These are phyloP conservation scores for Leccinum holopus DNA, from an alignment of 1,284 basidiomycete species.

Conservation along the genomic window DNA sequence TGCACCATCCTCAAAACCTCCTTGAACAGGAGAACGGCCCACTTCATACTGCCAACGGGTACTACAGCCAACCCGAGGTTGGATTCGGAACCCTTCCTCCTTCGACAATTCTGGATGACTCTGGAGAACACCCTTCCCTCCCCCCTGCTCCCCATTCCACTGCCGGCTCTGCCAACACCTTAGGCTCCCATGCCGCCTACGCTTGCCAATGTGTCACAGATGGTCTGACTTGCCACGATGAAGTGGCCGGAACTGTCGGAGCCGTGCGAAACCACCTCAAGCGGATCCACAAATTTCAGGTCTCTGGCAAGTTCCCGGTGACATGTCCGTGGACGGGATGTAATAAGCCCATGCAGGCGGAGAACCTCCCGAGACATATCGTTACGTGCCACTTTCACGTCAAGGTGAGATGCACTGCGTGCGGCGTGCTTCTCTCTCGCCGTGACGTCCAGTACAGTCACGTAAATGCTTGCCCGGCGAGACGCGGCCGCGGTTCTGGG, in stretches of 20 bases:
- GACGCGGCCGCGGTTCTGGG: not conserved
- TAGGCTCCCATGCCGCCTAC: not conserved
- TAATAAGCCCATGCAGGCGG: constrained; percentile 7
- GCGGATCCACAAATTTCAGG: constrained; percentile 6
- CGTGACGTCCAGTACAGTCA: constrained; percentile 20
- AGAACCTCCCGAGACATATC: constrained; percentile 25
- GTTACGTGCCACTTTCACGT: constrained; percentile 14
- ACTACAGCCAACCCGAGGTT: not conserved
- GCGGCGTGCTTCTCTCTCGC: constrained; percentile 20
- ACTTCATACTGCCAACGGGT: not conserved
- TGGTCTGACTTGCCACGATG: constrained; percentile 6
- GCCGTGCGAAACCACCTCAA: constrained; percentile 22
- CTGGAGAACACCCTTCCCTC: not conserved
- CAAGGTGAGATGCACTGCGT: constrained; percentile 8
- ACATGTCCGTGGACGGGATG: constrained; percentile 17
- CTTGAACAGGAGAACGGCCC: not conserved
- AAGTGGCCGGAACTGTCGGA: not conserved
- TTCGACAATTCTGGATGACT: not conserved
- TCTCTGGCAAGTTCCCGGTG: constrained; percentile 6
- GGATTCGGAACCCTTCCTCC: not conserved
- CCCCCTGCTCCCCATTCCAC: not conserved
- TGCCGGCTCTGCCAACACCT: not conserved
- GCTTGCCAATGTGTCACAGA: constrained; percentile 7
- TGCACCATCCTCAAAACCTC: not conserved
- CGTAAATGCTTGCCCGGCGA: constrained; percentile 9